These are phyloP conservation scores for Diaporthe batatas DNA, from an alignment of 2,329 filamentous ascomycete genomes.

Conservation along the genomic window DNA sequence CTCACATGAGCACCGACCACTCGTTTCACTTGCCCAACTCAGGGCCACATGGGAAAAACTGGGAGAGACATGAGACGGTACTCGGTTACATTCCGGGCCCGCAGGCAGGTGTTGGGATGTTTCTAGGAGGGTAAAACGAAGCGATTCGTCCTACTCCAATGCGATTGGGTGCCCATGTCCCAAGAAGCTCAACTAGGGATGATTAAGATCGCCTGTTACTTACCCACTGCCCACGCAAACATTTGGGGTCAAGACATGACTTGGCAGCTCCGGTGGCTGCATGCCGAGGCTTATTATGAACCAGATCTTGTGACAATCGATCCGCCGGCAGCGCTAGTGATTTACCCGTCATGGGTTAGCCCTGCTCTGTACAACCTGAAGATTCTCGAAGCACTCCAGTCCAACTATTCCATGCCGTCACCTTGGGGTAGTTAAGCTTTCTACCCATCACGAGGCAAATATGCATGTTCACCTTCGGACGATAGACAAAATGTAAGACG, in stretches of 20 bases:
- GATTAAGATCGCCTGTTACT: slow-evolving; percentile 1
- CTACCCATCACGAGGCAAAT: not conserved
- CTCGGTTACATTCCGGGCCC: slow-evolving; percentile 12
- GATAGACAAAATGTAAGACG: not conserved
- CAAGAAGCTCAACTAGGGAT: not conserved
- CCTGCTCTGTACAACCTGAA: not conserved
- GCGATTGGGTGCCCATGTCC: slow-evolving; percentile 9
- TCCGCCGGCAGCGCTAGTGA: not conserved
- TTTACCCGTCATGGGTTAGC: not conserved
- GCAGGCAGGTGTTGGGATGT: not conserved
- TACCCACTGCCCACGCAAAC: not conserved
- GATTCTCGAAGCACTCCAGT: not conserved
- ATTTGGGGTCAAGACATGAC: not conserved
- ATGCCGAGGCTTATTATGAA: slow-evolving; percentile 1
- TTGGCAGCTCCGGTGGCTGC: slow-evolving; percentile 3
- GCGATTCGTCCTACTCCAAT: not conserved
- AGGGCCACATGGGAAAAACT: slow-evolving; percentile 23
- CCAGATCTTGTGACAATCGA: slow-evolving; percentile 7
- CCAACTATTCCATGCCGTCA: no score
- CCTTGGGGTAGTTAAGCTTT: not conserved
- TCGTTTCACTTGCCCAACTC: slow-evolving; percentile 17
- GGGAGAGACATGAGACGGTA: slow-evolving; percentile 16
- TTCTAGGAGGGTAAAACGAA: slow-evolving; percentile 12
- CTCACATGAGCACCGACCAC: slow-evolving; percentile 5
- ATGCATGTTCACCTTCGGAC: not conserved